Percentiles rank a stretch among this genome's conserved stretches.
phyloP scores from a whole-genome alignment of 768 basidiomycete genomes.

The Infundibulicybe gibba region DNA sequence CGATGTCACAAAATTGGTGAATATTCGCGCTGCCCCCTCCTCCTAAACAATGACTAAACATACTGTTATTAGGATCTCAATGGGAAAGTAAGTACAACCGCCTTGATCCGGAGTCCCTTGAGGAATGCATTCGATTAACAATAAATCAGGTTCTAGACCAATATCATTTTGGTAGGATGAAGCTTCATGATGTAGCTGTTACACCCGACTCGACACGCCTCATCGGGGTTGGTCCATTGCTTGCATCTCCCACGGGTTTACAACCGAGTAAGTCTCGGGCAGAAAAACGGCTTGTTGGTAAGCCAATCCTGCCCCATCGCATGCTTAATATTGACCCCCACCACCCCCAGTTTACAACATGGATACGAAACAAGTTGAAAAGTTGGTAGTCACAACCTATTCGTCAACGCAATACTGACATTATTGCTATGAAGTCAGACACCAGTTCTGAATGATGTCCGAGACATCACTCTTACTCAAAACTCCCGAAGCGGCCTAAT shows the following conservation, averaged over 20 bases:
- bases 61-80: slow-evolving; percentile 42
- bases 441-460: slow-evolving; percentile 69
- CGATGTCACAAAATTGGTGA: slow-evolving; percentile 56
- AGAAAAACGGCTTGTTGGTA: slow-evolving; percentile 76
- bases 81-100: slow-evolving; percentile 41
- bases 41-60: slow-evolving; percentile 5
- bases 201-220: slow-evolving; percentile 64
- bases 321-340: not conserved
- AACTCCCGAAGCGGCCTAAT: slow-evolving; percentile 44
- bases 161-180: slow-evolving; percentile 59
- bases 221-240: slow-evolving; percentile 64
- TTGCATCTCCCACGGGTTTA: slow-evolving; percentile 58
- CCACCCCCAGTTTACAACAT: slow-evolving; percentile 57
- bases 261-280: slow-evolving; percentile 65
- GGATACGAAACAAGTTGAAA: slow-evolving; percentile 61
- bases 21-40: slow-evolving; percentile 9
- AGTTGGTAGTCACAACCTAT: slow-evolving; percentile 32
- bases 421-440: slow-evolving; percentile 45
- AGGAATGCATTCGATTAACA: no score
- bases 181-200: slow-evolving; percentile 67
- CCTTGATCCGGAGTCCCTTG: no score
- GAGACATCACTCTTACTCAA: slow-evolving; percentile 62
- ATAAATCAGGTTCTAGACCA: slow-evolving; percentile 42
- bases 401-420: not conserved
- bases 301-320: slow-evolving; percentile 11